A percentile compares a stretch with the other conserved stretches of the same genome.
Conservation (phyloP, 441 rosid species). For the Bruguiera hainesii region DNA sequence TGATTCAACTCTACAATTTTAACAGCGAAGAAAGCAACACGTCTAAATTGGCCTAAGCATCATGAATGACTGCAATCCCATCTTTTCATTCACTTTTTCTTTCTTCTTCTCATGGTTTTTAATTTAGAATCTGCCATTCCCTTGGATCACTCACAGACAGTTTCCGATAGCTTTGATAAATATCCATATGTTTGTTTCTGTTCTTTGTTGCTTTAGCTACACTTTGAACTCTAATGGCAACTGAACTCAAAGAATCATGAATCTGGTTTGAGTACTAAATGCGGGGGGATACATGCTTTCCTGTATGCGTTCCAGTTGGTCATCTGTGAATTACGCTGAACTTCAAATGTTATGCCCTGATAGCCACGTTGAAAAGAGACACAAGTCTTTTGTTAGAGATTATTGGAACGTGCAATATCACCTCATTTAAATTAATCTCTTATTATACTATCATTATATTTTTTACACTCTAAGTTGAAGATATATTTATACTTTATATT, state of each 20-base stretch:
- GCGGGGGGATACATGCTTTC: conserved; percentile 38
- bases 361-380: too few species aligned
- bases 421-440: too few species aligned
- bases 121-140: conserved; percentile 54
- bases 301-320: conserved; percentile 41
- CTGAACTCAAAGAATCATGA: conserved; percentile 42
- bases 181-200: conserved; percentile 40
- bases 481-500: too few species aligned
- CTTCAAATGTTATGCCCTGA: too few species aligned
- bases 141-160: conserved; percentile 46
- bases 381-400: too few species aligned
- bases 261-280: conserved; percentile 43
- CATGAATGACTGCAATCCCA: conserved; percentile 50
- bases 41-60: conserved; percentile 38
- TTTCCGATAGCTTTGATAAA: conserved; percentile 40
- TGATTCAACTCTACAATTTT: too few species aligned
- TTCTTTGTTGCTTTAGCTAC: conserved; percentile 46
- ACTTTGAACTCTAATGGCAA: conserved; percentile 44
- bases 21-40: too few species aligned
- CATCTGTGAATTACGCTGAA: conserved; percentile 52
- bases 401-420: too few species aligned
- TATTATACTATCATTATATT: too few species aligned
- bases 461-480: too few species aligned
- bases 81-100: conserved; percentile 47
- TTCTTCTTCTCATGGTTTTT: conserved; percentile 46